These are phyloP conservation scores for Dactylonectria estremocensis DNA, from an alignment of 2,329 filamentous ascomycete genomes.

Conservation along the genomic window DNA sequence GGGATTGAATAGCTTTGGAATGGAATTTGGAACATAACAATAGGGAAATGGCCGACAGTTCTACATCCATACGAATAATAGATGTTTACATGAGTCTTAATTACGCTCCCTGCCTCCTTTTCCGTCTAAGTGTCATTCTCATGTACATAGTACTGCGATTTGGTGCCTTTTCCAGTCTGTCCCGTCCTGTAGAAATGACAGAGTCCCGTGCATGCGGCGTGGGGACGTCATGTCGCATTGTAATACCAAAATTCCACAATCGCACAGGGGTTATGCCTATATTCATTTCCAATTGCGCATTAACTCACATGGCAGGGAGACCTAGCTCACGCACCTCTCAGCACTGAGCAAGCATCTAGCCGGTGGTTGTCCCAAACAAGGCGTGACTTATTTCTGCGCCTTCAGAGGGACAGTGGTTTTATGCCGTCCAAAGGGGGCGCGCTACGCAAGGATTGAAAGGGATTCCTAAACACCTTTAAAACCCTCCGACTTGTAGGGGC, in stretches of 20 bases:
- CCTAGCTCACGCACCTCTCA: not conserved
- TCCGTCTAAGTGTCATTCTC: too few relatives aligned
- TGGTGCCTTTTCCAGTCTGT: not conserved
- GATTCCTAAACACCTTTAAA: not conserved
- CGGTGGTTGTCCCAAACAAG: constrained; percentile 8
- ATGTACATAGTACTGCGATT: too few relatives aligned
- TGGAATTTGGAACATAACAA: not conserved
- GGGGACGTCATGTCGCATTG: constrained; percentile 23
- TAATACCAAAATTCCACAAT: constrained; percentile 19
- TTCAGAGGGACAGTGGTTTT: not conserved
- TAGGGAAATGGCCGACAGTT: not conserved
- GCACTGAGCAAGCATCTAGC: not conserved
- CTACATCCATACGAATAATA: constrained; percentile 1
- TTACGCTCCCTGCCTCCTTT: not conserved
- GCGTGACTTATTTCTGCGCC: constrained; percentile 2
- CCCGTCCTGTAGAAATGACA: not conserved
- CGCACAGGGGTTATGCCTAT: constrained; percentile 12
- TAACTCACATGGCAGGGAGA: constrained; percentile 18
- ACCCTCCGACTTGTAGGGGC: not conserved
- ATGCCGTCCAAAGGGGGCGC: constrained; percentile 8
- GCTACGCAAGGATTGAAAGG: not conserved
- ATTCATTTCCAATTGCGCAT: constrained; percentile 19
- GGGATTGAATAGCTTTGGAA: constrained; percentile 9
- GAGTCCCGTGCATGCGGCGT: constrained; percentile 27
- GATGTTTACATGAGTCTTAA: not conserved